A percentile compares a stretch with the other conserved stretches of the same genome.
phyloP scores from a whole-genome alignment of 73 alveolate species.

The Symbiodinium pilosum region DNA sequence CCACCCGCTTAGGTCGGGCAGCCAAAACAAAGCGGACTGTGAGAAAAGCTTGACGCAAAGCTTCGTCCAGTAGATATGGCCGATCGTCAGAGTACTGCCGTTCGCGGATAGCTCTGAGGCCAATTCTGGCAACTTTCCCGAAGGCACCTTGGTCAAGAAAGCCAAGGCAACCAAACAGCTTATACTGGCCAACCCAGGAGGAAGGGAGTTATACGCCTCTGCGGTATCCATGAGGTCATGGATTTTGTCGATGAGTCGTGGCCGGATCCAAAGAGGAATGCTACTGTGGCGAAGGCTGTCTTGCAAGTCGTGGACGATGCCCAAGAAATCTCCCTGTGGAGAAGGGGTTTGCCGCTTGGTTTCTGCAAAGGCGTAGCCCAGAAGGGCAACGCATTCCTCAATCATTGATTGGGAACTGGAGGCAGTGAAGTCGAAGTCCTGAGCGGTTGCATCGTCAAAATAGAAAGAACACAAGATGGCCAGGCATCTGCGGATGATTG shows the following conservation, averaged over 20 bases:
- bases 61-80: background rate
- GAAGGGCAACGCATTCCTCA: background rate
- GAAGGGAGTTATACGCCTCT: background rate
- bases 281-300: too few relatives aligned
- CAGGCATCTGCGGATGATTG: background rate
- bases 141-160: constrained; percentile 25
- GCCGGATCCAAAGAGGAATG: constrained; percentile 19
- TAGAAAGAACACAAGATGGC: background rate
- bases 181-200: background rate
- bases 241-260: background rate
- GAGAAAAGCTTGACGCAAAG: background rate
- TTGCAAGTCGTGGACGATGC: background rate
- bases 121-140: background rate
- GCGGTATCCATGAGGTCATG: constrained; percentile 2
- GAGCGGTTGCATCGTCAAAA: background rate
- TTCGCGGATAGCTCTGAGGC: background rate
- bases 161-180: constrained; percentile 8
- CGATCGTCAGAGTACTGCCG: background rate
- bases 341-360: background rate
- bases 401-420: background rate
- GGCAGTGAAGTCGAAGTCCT: background rate
- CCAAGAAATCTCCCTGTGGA: background rate
- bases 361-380: background rate
- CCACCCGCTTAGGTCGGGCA: background rate
- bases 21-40: background rate